Evolutionary conservation across 1,139 yeast species (phyloP).

Genomic region (Suhomyces anneliseae): DNA sequence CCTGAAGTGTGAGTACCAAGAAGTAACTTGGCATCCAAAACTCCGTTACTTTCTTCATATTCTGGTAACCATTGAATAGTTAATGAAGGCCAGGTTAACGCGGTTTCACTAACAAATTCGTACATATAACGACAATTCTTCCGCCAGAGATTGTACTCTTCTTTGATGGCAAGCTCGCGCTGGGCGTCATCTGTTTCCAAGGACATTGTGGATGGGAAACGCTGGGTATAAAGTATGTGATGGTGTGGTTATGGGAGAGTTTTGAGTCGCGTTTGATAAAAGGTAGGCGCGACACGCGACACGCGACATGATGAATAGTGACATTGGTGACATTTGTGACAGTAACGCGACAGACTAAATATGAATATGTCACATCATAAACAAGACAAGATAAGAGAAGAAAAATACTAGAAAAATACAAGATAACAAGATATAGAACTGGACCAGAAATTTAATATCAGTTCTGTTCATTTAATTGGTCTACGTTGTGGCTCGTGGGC

Average conservation of each 20-base stretch:
- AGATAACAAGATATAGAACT: too few relatives aligned
- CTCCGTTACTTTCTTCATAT: conserved; percentile 24
- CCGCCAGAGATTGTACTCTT: conserved; percentile 77
- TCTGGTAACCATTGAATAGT: conserved; percentile 77
- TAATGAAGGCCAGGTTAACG: conserved; percentile 77
- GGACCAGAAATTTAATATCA: too few relatives aligned
- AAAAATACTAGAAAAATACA: too few relatives aligned
- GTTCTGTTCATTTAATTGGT: too few relatives aligned
- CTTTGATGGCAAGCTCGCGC: conserved; percentile 50
- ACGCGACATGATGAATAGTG: too few relatives aligned
- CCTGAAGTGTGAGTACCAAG: conserved; percentile 90
- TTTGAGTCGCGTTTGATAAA: neutral
- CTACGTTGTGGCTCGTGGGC: too few relatives aligned
- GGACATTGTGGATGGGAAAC: conserved; percentile 39
- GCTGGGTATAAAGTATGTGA: neutral
- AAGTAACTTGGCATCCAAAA: conserved; percentile 50
- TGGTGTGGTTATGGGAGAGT: neutral
- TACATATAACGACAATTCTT: conserved; percentile 79
- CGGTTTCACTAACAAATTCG: conserved; percentile 77
- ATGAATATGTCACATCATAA: too few relatives aligned
- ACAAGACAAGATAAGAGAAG: too few relatives aligned
- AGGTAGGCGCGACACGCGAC: neutral
- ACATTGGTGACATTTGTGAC: neutral
- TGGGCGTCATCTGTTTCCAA: conserved; percentile 20
- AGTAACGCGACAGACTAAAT: neutral